Evolutionary conservation across 1,139 yeast species (phyloP), one percentile per base, ranked within the genome.

Genomic region (Candida sojae): DNA sequence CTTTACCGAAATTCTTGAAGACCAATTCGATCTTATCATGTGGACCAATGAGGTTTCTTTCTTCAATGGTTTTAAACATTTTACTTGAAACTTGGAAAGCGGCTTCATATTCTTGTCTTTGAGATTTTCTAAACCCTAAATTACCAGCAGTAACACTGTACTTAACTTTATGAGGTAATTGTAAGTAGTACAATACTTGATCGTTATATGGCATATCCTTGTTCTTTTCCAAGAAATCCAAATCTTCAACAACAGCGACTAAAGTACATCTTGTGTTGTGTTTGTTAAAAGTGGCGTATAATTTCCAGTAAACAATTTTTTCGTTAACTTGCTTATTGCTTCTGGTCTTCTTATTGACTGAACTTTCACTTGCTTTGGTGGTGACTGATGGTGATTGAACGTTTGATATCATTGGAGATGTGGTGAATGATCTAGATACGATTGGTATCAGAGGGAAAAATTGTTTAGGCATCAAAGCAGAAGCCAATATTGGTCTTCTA

Each of bases 101-200:
- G 1, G 97, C 97, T 69, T 92, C 99, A 62, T 89, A 89, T 66
- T 91, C 96, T 47, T 96, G 89, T 69, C 97, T 80, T 50, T 86
- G 88, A 8, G 88, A 81, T 62, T 86, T 86, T 61, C 88, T 79
- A 67, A 86, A 87, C 6, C 95, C 95, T 50, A 86, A 70, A 61
- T 79, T 80, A 45, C 95, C 95, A 0, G 92, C 86, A 26, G 86
- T 77, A 46, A 88, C 71, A 39, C 86, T 81, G 47, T 86, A 66
- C 56, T 82, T 78, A 41, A 86, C 84, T 55, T 83, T 87, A 64
- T 91, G 95, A 30, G 91, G 96, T 47, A 92, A 81, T 56, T 87
- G 83, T 59, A 90, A 74, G 67, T 86, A 85, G 65, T 90, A 88
- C 50, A 90, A 75, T 48, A 88, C 88, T 64, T 86, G 79, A 48